Percentiles rank a stretch among this genome's conserved stretches.
These are phyloP conservation scores for Boletus barrowsii DNA, from an alignment of 768 basidiomycete genomes.

Conservation along the genomic window DNA sequence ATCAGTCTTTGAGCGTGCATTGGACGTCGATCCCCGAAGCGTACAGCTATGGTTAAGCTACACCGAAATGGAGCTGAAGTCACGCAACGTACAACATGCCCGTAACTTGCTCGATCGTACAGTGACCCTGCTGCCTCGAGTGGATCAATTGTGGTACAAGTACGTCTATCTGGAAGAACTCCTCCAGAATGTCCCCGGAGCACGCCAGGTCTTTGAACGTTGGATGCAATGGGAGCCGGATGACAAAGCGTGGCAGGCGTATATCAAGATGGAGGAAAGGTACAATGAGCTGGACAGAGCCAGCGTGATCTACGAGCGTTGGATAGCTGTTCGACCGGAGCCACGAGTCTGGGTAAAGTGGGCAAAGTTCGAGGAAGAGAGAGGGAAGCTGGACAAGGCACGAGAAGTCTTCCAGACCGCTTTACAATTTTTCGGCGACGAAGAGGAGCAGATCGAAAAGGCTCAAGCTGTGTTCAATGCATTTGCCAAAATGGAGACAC, in stretches of 20 bases:
- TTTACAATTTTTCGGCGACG: conserved; percentile 85
- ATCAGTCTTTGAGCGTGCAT: conserved; percentile 93
- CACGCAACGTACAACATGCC: conserved; percentile 94
- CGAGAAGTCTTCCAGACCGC: conserved; percentile 89
- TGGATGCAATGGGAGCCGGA: conserved; percentile 99
- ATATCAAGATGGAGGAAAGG: conserved; percentile 95
- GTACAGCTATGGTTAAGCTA: conserved; percentile 92
- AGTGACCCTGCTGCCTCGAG: conserved; percentile 91
- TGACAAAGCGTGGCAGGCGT: conserved; percentile 99
- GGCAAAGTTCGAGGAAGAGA: conserved; percentile 84
- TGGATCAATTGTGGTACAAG: conserved; percentile 99
- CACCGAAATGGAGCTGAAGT: conserved; percentile 97
- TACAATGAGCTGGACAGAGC: conserved; percentile 91
- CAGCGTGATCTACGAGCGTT: conserved; percentile 88
- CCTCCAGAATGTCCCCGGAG: conserved; percentile 92
- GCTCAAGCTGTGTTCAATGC: conserved; percentile 89
- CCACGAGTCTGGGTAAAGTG: conserved; percentile 83
- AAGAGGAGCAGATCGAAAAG: conserved; percentile 82
- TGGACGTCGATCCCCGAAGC: conserved; percentile 91
- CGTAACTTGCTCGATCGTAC: conserved; percentile 97
- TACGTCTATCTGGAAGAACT: conserved; percentile 98
- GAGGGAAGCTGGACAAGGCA: conserved; percentile 61
- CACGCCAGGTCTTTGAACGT: conserved; percentile 95
- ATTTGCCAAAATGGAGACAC: conserved; percentile 96
- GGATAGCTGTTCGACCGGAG: conserved; percentile 74